Conservation (phyloP, 2,329 filamentous ascomycete species). For the Apiospora kogelbergensis region DNA sequence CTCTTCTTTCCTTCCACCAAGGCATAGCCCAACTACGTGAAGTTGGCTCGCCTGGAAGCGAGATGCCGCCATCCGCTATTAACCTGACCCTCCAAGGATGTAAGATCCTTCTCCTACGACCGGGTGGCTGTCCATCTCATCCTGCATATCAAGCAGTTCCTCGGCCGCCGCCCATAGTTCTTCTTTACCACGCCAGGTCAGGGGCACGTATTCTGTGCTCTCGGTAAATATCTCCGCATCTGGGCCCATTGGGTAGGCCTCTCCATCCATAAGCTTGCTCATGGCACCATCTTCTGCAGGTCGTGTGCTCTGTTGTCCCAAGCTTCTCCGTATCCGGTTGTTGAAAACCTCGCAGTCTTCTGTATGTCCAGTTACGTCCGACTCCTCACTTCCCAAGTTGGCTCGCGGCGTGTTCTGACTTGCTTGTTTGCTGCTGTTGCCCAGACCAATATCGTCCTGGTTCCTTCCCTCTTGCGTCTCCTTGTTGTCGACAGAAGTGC, state of each 20-base stretch:
- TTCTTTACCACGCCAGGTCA: neutral
- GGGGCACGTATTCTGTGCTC: neutral
- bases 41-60: neutral
- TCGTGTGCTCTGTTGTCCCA: constrained; percentile 11
- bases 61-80: neutral
- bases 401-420: neutral
- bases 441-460: neutral
- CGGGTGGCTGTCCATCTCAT: neutral
- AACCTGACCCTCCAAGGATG: neutral
- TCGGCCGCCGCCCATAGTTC: constrained; percentile 21
- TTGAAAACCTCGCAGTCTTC: constrained; percentile 18
- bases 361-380: constrained; percentile 15
- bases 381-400: constrained; percentile 6
- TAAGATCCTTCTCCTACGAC: neutral
- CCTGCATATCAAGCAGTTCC: constrained; percentile 15
- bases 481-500: neutral
- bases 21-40: neutral
- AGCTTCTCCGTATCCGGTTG: constrained; percentile 13
- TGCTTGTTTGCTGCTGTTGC: neutral
- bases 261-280: neutral
- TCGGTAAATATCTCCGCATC: neutral
- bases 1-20: neutral
- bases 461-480: neutral
- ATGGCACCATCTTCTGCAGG: constrained; percentile 5
- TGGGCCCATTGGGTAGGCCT: neutral